These are phyloP conservation scores for Taphrina pruni DNA, from an alignment of 1,139 yeast genomes.

Conservation along the genomic window DNA sequence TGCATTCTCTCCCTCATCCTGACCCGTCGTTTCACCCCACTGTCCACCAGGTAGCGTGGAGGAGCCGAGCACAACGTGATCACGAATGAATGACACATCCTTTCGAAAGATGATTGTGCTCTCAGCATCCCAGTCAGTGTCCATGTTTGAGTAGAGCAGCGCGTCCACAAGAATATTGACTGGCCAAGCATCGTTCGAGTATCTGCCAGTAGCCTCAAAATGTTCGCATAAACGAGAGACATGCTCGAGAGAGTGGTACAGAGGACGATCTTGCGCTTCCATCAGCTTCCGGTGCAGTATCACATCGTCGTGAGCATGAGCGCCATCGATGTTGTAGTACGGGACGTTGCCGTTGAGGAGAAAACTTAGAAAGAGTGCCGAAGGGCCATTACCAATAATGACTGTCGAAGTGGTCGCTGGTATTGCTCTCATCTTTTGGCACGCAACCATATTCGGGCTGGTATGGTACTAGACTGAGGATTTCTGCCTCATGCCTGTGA, in stretches of 20 bases:
- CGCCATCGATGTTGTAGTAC: constrained; percentile 48
- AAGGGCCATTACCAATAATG: constrained; percentile 51
- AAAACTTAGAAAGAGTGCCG: constrained; percentile 51
- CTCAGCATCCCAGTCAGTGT: constrained; percentile 44
- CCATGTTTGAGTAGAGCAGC: constrained; percentile 50
- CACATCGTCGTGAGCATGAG: constrained; percentile 51
- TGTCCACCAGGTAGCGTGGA: constrained; percentile 52
- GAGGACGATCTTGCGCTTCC: neutral
- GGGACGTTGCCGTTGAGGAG: constrained; percentile 52
- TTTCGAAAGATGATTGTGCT: constrained; percentile 49
- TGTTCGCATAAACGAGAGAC: constrained; percentile 38
- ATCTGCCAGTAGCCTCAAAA: constrained; percentile 27
- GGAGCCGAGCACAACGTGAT: constrained; percentile 50
- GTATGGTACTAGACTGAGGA: no score
- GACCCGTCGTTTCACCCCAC: constrained; percentile 48
- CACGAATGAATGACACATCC: constrained; percentile 38
- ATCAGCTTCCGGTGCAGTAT: constrained; percentile 48
- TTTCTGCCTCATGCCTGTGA: no score
- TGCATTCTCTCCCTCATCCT: constrained; percentile 43
- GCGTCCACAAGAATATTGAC: constrained; percentile 50
- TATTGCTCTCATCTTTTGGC: neutral
- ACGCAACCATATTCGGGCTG: constrained; percentile 6
- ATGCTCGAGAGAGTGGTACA: constrained; percentile 43
- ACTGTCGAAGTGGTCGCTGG: constrained; percentile 45
- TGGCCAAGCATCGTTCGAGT: constrained; percentile 46